Conservation (phyloP, 805 yeast genomes). For the Millerago galiae region DNA sequence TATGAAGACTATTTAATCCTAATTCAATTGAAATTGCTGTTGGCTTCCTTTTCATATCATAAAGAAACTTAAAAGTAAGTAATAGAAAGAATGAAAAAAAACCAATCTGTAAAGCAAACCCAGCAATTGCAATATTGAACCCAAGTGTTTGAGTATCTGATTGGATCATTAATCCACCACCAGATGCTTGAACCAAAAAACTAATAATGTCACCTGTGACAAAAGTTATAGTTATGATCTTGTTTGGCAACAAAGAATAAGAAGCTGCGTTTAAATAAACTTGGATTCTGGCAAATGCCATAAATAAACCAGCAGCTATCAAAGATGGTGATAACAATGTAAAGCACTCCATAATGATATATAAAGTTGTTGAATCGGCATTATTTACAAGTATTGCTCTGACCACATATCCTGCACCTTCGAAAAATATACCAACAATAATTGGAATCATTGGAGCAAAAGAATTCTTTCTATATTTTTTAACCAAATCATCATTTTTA, state of each 20-base stretch:
- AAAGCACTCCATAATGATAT: slow-evolving; percentile 2
- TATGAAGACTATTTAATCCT: neutral
- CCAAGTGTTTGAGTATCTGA: neutral
- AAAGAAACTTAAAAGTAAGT: neutral
- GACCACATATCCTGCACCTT: slow-evolving; percentile 2
- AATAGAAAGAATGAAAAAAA: slow-evolving; percentile 2
- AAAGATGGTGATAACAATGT: slow-evolving; percentile 2
- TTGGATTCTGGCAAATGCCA: slow-evolving; percentile 2
- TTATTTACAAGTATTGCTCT: neutral
- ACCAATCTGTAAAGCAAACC: slow-evolving; percentile 2
- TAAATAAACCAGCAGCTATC: slow-evolving; percentile 2
- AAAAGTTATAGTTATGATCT: neutral
- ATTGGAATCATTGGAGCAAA: too few species aligned
- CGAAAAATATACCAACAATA: slow-evolving; percentile 1
- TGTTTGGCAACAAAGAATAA: neutral
- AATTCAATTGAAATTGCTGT: neutral
- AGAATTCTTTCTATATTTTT: too few species aligned
- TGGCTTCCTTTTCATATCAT: neutral
- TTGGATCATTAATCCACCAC: slow-evolving; percentile 1
- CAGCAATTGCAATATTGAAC: neutral
- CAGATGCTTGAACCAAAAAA: neutral
- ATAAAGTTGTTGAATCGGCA: neutral
- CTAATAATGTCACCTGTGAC: slow-evolving; percentile 4
- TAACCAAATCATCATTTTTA: too few species aligned
- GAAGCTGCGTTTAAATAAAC: neutral